Conservation (phyloP, 164 flowering plant genomes). For the Chimonanthus praecox region DNA sequence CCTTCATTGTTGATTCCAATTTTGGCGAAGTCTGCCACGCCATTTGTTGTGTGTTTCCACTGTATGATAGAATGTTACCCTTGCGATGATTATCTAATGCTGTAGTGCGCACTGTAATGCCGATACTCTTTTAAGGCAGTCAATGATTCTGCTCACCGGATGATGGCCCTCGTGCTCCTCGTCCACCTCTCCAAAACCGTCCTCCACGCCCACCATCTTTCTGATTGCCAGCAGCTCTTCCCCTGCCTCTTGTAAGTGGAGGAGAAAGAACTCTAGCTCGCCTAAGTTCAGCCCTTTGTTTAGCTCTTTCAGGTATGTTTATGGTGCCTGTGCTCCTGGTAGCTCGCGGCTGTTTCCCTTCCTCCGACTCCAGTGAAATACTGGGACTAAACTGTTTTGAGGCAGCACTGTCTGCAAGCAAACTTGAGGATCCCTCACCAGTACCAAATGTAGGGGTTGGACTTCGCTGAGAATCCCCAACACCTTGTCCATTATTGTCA, state of each 20-base stretch:
- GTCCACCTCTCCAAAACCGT: slow-evolving; percentile 14
- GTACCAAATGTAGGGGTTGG: slow-evolving; percentile 21
- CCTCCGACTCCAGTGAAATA: slow-evolving; percentile 28
- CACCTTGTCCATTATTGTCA: slow-evolving; percentile 29
- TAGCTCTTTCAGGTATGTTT: slow-evolving; percentile 54
- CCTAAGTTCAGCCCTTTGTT: slow-evolving; percentile 38
- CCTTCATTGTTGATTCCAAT: no score
- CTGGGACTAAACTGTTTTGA: slow-evolving; percentile 14
- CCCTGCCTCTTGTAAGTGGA: slow-evolving; percentile 45
- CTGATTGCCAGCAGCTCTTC: slow-evolving; percentile 37
- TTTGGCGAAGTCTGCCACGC: no score
- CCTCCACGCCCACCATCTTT: slow-evolving; percentile 16
- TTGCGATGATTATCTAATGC: no score
- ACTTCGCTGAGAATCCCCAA: slow-evolving; percentile 28
- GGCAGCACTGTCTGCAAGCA: slow-evolving; percentile 14
- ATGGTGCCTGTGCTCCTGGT: slow-evolving; percentile 27
- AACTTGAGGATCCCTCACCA: slow-evolving; percentile 24
- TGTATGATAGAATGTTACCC: no score
- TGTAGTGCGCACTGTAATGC: no score
- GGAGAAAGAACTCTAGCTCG: slow-evolving; percentile 32
- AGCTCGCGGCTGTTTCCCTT: slow-evolving; percentile 28
- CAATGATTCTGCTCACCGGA: slow-evolving; percentile 11
- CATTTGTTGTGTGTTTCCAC: no score
- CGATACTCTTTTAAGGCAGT: no score
- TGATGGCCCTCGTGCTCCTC: slow-evolving; percentile 21